Conservation (phyloP, 1,284 basidiomycete species). For the Ceratobasidium sp. region DNA sequence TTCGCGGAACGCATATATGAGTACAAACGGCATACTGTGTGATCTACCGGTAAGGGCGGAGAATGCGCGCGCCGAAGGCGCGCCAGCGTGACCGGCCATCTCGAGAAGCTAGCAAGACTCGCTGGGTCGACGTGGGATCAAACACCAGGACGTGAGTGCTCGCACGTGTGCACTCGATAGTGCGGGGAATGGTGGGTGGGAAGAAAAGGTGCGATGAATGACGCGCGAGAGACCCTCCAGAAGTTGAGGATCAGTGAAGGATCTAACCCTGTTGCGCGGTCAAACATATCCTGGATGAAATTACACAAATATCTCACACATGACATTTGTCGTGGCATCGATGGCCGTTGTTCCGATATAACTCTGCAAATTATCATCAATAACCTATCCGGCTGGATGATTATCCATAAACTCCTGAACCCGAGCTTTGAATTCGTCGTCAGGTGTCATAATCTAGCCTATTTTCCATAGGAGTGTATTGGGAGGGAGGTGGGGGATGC, state of each 20-base stretch:
- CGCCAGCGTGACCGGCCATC: no score
- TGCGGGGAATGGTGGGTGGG: no score
- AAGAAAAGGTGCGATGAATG: no score
- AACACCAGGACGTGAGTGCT: no score
- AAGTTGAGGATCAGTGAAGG: constrained; percentile 28
- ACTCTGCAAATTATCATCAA: constrained; percentile 14
- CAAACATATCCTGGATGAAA: no score
- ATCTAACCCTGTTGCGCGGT: constrained; percentile 22
- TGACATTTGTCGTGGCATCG: constrained; percentile 9
- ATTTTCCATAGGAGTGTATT: constrained; percentile 12
- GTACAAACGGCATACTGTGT: no score
- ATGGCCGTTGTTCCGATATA: constrained; percentile 9
- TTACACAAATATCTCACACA: not conserved
- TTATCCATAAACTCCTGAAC: constrained; percentile 1
- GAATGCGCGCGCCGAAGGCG: no score
- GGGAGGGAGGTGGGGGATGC: constrained; percentile 5
- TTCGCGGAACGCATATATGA: no score
- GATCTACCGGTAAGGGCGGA: no score
- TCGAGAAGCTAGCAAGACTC: no score
- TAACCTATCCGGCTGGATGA: constrained; percentile 8
- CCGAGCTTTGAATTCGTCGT: not conserved
- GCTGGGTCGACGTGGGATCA: no score
- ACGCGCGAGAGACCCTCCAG: not conserved
- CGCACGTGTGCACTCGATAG: no score
- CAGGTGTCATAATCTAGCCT: constrained; percentile 19